Evolutionary conservation across 305 asterid genomes (phyloP).

Genomic region (Solanum hybrid): DNA sequence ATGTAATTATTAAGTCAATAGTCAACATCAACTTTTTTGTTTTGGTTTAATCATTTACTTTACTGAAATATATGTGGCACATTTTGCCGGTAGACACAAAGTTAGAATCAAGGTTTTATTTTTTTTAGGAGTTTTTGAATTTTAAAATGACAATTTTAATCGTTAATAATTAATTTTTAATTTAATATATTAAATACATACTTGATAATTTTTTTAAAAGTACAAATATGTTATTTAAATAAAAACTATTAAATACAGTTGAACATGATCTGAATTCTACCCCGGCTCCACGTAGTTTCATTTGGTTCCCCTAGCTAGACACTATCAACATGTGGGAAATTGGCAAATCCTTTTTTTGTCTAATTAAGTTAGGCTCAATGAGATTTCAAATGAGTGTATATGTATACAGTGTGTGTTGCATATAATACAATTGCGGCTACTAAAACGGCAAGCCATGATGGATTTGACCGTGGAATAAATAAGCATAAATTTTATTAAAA

Average conservation of each 20-base stretch:
- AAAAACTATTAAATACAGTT: accelerated
- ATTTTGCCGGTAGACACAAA: neutral
- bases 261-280: neutral
- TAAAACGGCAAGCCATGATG: neutral
- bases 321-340: neutral
- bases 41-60: neutral
- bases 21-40: neutral
- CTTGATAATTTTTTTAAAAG: too few relatives aligned
- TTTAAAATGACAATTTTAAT: neutral
- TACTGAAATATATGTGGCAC: neutral
- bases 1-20: neutral
- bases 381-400: neutral
- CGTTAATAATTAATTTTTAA: neutral
- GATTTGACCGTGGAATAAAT: neutral
- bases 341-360: neutral
- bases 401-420: neutral
- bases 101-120: neutral
- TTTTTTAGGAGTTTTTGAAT: neutral
- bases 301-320: neutral
- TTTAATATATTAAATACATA: neutral
- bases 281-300: accelerated
- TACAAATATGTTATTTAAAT: neutral
- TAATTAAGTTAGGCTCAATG: neutral
- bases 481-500: neutral
- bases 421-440: neutral